A percentile compares a stretch with the other conserved stretches of the same genome.
These are phyloP conservation scores for Limnanthes douglasii DNA, from an alignment of 345 rosid species.

Conservation along the genomic window DNA sequence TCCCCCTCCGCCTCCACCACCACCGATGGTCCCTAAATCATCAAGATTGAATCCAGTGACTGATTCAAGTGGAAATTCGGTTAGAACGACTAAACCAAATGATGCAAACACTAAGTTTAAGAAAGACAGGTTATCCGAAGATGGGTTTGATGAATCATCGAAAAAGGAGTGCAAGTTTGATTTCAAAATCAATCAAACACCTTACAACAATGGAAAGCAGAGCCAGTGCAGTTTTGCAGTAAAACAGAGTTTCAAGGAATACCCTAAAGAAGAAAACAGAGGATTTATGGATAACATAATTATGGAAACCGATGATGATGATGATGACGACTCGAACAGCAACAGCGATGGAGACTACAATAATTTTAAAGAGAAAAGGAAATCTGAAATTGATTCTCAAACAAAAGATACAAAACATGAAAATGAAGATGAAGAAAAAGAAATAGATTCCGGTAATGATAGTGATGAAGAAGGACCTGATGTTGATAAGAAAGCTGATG, in stretches of 20 bases:
- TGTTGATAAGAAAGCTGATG: conserved; percentile 92
- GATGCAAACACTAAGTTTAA: conserved; percentile 15
- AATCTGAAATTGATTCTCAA: conserved; percentile 4
- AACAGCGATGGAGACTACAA: background rate
- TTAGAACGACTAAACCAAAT: conserved; percentile 14
- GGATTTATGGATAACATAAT: conserved; percentile 16
- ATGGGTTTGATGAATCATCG: conserved; percentile 4
- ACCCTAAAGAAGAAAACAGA: conserved; percentile 10
- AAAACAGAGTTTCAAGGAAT: conserved; percentile 18
- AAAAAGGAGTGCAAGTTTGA: conserved; percentile 8
- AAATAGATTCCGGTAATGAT: conserved; percentile 10
- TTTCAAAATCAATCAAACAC: too few relatives aligned
- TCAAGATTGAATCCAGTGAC: conserved; percentile 7
- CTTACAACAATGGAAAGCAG: conserved; percentile 10
- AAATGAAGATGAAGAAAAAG: conserved; percentile 10
- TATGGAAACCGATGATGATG: conserved; percentile 16
- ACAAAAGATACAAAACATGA: background rate
- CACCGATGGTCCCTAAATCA: conserved; percentile 14
- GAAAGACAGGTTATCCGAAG: conserved; percentile 7
- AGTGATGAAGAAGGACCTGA: conserved; percentile 44
- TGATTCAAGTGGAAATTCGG: conserved; percentile 16
- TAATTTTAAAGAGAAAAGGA: background rate
- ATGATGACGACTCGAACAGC: conserved; percentile 8
- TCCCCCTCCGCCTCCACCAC: conserved; percentile 62
- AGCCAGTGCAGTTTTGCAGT: conserved; percentile 7